Base-by-base conservation (phyloP, 768 basidiomycete species). In the Leccinum boreale region DNA sequence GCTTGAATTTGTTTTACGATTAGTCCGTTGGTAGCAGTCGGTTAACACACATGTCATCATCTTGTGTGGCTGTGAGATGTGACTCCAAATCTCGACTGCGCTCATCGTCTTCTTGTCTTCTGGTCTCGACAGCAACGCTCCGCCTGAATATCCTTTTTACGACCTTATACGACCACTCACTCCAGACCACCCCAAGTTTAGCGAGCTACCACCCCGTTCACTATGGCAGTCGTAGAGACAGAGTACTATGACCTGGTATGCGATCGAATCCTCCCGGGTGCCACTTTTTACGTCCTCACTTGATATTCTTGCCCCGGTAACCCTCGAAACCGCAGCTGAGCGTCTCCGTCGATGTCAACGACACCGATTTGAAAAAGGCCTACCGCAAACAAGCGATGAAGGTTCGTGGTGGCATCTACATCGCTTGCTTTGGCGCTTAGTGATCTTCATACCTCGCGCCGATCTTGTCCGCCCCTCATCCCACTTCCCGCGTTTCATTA, bases 361-460 rank as follows among this genome's bases (percentile, higher is more conserved):
- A 92, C 62, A 89, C 84, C 0, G 83, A 85, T 55, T 74, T 98
- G 62, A 98, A 98, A 81, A 98, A 94, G 75, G 95, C 91, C 2
- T 98, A 98, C 73, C 79, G 96, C 62, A 96, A 89, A 73, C 87
- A 90, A 65, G 94, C 96, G 21, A 95, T 98, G 82, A 90, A 90
- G 81, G 94, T 90, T 56, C 60, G 80, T 74, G 29, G 50, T 48
- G 12, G 29, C 52, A 23, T 31, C 26, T 23, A 39, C 45, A 33
- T 31, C 49, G 0, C 47, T 36, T 21, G 19, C 29, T 33, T 49
- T 42, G 29, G 28, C 12, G 5, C 50, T 57, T 33, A 56, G 21
- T 8, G 29, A 28, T n/a, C 15, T 33, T 24, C 39, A 35, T 39
- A 2, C 31, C 15, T 35, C 46, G 29, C 28, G 14, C 52, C 19